These are phyloP conservation scores for Thelonectria discophora DNA, from an alignment of 2,329 filamentous ascomycete genomes.

Conservation along the genomic window DNA sequence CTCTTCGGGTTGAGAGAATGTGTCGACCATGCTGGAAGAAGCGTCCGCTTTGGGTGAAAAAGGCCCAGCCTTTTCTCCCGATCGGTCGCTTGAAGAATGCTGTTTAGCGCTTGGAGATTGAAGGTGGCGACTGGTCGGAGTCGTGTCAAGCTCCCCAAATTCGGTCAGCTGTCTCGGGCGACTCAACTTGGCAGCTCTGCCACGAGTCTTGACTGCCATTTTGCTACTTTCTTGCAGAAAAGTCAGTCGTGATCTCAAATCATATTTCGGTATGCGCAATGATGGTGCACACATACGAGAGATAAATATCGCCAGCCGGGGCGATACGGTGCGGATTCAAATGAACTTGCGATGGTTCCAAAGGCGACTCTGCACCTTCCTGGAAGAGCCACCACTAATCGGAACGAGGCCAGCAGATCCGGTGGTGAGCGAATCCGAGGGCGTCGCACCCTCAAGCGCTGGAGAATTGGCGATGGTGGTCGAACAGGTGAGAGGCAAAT, in stretches of 20 bases:
- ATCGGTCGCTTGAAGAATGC: neutral
- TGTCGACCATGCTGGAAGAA: neutral
- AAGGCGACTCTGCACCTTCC: neutral
- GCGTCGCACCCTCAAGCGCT: neutral
- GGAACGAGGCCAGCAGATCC: neutral
- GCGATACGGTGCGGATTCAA: neutral
- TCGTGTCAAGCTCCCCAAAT: conserved; percentile 47
- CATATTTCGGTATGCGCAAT: neutral
- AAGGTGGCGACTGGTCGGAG: conserved; percentile 43
- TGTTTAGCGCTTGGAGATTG: conserved; percentile 25
- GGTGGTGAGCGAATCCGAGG: neutral
- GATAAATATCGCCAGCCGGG: neutral
- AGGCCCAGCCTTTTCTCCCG: neutral
- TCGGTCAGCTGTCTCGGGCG: conserved; percentile 29
- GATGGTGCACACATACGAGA: neutral
- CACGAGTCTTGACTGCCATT: conserved; percentile 32
- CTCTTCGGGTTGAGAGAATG: conserved; percentile 14
- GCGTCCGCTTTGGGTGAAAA: neutral
- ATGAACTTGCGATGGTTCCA: neutral
- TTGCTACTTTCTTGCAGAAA: neutral
- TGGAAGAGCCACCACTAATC: neutral
- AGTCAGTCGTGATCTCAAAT: neutral
- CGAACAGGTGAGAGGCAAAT: neutral
- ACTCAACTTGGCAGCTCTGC: conserved; percentile 27
- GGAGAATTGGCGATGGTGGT: neutral